Conservation (phyloP, 306 rosid species). For the Trifolium subterraneum region DNA sequence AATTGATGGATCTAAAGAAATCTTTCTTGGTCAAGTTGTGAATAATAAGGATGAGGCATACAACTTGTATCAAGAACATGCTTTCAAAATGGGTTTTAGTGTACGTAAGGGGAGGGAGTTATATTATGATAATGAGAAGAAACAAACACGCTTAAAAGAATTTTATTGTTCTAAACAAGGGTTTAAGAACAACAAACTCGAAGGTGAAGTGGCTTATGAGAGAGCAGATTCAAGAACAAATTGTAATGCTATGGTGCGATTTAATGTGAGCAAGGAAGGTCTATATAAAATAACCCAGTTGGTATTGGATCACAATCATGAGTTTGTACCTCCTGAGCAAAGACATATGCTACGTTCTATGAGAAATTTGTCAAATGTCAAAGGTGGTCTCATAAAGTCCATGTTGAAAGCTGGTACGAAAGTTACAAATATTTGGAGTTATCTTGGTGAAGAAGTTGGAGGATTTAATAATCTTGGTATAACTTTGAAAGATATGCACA, state of each 20-base stretch:
- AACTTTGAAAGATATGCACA: no score
- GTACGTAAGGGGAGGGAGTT: background rate
- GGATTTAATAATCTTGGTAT: no score
- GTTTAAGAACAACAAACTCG: background rate
- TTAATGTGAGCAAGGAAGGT: constrained; percentile 3
- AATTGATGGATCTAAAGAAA: no score
- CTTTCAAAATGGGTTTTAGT: background rate
- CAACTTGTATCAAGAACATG: no score
- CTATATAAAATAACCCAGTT: background rate
- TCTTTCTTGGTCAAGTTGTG: no score
- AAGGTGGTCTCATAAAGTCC: no score
- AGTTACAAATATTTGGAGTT: no score
- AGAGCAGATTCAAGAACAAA: background rate
- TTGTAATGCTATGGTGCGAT: no score
- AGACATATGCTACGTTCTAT: background rate
- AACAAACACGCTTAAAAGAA: background rate
- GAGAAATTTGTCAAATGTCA: no score
- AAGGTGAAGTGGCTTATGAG: background rate
- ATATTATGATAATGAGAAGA: background rate
- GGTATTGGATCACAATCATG: background rate
- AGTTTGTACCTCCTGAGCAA: background rate
- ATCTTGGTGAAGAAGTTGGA: no score
- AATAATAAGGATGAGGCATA: no score
- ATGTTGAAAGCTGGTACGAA: no score
- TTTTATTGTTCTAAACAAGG: background rate